A percentile compares a stretch with the other conserved stretches of the same genome.
These are phyloP conservation scores for Backusella mclennaniae DNA, from an alignment of 192 early-diverging fungal species.

Conservation along the genomic window DNA sequence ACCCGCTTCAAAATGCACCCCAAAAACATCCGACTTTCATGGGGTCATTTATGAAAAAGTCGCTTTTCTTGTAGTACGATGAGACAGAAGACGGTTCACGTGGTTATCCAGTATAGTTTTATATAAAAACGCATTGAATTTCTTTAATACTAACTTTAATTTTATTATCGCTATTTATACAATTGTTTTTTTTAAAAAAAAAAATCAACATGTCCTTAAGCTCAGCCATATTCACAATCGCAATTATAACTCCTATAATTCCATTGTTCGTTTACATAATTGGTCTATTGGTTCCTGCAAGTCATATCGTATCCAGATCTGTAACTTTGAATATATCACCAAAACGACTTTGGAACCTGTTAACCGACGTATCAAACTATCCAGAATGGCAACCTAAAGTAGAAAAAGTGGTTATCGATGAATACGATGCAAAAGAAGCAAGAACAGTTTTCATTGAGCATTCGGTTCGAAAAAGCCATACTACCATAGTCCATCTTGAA, in stretches of 20 bases:
- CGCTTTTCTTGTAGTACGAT: not conserved
- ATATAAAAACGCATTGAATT: not conserved
- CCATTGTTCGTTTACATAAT: conserved; percentile 28
- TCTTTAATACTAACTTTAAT: not conserved
- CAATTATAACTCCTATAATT: conserved; percentile 14
- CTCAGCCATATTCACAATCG: not conserved
- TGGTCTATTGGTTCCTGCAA: conserved; percentile 24
- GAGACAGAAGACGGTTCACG: not conserved
- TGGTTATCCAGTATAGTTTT: not conserved
- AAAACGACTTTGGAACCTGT: conserved; percentile 18
- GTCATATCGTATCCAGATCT: conserved; percentile 26
- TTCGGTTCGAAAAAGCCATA: conserved; percentile 20
- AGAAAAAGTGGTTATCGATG: not conserved
- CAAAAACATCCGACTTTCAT: no score
- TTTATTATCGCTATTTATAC: not conserved
- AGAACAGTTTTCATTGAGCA: conserved; percentile 25
- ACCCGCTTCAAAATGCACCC: no score
- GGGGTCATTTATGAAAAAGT: no score
- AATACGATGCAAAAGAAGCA: conserved; percentile 3
- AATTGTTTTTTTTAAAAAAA: not conserved
- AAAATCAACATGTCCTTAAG: not conserved
- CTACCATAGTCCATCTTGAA: conserved; percentile 18
- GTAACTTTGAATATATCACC: conserved; percentile 10
- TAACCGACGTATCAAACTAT: conserved; percentile 26
- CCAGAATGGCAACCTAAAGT: conserved; percentile 29